Evolutionary conservation across 441 rosid species (phyloP).

Genomic region (Isatis lusitanica): DNA sequence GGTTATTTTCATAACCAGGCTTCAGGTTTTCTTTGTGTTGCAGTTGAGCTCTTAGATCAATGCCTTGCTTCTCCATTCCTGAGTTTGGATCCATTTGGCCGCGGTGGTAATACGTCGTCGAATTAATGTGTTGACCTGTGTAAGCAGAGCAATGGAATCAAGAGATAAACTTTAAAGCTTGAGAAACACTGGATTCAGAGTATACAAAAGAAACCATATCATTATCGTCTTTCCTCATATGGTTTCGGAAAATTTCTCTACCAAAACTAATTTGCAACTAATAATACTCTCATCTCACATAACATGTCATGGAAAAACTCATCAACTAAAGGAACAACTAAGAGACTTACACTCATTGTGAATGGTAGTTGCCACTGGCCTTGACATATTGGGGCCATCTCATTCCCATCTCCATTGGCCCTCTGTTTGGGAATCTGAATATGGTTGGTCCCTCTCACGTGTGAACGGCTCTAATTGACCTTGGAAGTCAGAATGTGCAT

Average conservation of each 20-base stretch:
- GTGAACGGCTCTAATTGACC: constrained; percentile 89
- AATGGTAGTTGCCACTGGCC: constrained; percentile 48
- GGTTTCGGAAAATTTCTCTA: not conserved
- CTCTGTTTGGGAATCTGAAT: constrained; percentile 48
- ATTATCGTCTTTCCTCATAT: not conserved
- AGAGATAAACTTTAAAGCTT: constrained; percentile 7
- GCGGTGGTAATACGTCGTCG: constrained; percentile 63
- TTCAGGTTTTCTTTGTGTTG: constrained; percentile 56
- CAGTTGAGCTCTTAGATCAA: constrained; percentile 54
- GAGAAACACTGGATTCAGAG: not conserved
- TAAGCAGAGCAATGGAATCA: constrained; percentile 21
- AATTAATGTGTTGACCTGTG: constrained; percentile 73
- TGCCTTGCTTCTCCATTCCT: constrained; percentile 52
- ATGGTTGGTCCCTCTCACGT: constrained; percentile 75
- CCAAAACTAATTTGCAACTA: not conserved
- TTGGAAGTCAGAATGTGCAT: constrained; percentile 60
- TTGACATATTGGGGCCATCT: constrained; percentile 61
- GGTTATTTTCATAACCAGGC: constrained; percentile 51
- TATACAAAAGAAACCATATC: not conserved
- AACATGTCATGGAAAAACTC: not conserved
- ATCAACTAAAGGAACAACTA: not conserved
- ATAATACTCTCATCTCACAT: not conserved
- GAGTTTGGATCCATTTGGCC: constrained; percentile 56
- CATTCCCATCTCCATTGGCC: constrained; percentile 81
- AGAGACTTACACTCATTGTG: constrained; percentile 57